Percentiles rank a stretch among this genome's conserved stretches.
Evolutionary conservation across 345 rosid genomes (phyloP).

Genomic region (Microthlaspi erraticum): DNA sequence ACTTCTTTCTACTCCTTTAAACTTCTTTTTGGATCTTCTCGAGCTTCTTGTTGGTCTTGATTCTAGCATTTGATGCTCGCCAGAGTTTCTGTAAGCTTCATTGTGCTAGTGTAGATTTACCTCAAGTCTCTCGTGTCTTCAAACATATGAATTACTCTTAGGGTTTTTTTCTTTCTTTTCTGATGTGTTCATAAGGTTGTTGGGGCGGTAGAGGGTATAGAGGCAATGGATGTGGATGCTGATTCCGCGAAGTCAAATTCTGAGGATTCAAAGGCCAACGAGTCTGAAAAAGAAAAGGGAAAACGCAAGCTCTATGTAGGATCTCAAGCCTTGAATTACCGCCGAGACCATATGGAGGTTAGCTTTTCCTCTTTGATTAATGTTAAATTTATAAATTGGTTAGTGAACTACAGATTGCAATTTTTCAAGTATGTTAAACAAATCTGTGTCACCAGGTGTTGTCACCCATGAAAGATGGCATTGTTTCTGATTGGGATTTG

Average conservation of each 20-base stretch:
- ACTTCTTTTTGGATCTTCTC: conserved; percentile 46
- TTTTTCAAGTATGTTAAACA: background rate
- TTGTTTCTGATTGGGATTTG: conserved; percentile 94
- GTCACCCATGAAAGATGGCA: conserved; percentile 89
- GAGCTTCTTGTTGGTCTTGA: background rate
- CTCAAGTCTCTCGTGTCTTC: background rate
- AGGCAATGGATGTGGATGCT: conserved; percentile 81
- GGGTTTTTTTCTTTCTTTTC: conserved; percentile 18
- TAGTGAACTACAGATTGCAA: background rate
- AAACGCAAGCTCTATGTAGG: conserved; percentile 87
- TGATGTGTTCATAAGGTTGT: conserved; percentile 66
- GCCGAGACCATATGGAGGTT: conserved; percentile 96
- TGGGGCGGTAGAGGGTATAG: conserved; percentile 84
- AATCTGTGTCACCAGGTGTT: conserved; percentile 54
- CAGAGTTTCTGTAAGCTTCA: conserved; percentile 27
- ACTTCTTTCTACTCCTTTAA: conserved; percentile 14
- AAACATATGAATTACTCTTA: conserved; percentile 19
- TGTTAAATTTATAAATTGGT: conserved; percentile 4
- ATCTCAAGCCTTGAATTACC: conserved; percentile 85
- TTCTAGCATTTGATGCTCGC: conserved; percentile 22
- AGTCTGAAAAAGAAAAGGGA: conserved; percentile 67
- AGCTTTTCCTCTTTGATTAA: conserved; percentile 29
- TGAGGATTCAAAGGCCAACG: conserved; percentile 63
- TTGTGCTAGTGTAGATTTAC: conserved; percentile 13
- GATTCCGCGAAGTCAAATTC: conserved; percentile 50